Conservation (phyloP, 371 early-diverging fungal species). For the Circinella umbellata region DNA sequence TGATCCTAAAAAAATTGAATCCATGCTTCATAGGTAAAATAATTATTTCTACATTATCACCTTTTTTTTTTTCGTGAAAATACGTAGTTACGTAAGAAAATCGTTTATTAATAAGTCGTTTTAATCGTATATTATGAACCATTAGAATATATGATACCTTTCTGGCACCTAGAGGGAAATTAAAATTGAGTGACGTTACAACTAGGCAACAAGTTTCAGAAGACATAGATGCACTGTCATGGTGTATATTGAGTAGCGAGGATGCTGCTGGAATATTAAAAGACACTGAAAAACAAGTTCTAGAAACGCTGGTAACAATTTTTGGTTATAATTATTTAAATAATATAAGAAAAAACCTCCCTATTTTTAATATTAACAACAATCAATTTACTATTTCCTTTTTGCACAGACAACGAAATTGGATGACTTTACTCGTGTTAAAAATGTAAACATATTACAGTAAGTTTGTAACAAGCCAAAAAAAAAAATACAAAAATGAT, state of each 20-base stretch:
- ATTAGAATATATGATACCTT: conserved; percentile 48
- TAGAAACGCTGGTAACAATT: conserved; percentile 30
- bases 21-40: conserved; percentile 34
- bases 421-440: background rate
- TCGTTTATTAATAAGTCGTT: no score
- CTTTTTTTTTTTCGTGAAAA: background rate
- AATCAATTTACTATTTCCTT: background rate
- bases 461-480: background rate
- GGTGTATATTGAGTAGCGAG: conserved; percentile 27
- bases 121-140: background rate
- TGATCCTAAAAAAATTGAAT: conserved; percentile 28
- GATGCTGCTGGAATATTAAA: conserved; percentile 30
- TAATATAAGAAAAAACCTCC: background rate
- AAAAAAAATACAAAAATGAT: background rate
- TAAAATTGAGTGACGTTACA: conserved; percentile 31
- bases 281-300: conserved; percentile 41
- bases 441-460: background rate
- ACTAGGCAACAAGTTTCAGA: conserved; percentile 28
- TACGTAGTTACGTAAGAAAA: no score
- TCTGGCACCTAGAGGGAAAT: conserved; percentile 30
- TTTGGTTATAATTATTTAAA: background rate
- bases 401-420: background rate
- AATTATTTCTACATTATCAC: background rate
- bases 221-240: conserved; percentile 28
- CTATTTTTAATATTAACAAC: background rate